Evolutionary conservation across 2,329 filamentous ascomycete species (phyloP).

Genomic region (Blastomyces percursus): DNA sequence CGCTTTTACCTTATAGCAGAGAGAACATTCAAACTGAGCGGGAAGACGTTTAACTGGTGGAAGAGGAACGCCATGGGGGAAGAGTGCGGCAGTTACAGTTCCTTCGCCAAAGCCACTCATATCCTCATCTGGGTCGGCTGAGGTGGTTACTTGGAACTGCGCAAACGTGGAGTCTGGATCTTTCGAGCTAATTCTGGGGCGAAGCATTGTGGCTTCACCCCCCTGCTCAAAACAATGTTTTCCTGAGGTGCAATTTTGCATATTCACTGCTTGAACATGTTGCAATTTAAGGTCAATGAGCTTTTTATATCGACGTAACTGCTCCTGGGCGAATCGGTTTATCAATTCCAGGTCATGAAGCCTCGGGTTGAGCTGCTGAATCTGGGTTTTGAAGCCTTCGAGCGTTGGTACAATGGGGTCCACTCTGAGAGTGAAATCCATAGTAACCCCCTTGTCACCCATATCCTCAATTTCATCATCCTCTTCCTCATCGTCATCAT

Average conservation of each 20-base stretch:
- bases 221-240: constrained; percentile 55
- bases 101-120: constrained; percentile 57
- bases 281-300: constrained; percentile 59
- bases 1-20: constrained; percentile 76
- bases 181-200: constrained; percentile 42
- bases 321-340: constrained; percentile 72
- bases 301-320: constrained; percentile 66
- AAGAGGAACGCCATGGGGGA: constrained; percentile 69
- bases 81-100: constrained; percentile 58
- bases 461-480: constrained; percentile 47
- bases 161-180: constrained; percentile 47
- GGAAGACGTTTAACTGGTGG: constrained; percentile 68
- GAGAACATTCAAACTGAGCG: constrained; percentile 77
- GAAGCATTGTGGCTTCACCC: constrained; percentile 53
- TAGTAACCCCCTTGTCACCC: constrained; percentile 51
- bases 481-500: constrained; percentile 27
- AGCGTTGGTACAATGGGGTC: constrained; percentile 61
- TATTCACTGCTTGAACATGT: constrained; percentile 52
- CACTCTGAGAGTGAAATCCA: constrained; percentile 51
- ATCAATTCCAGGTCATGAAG: constrained; percentile 54
- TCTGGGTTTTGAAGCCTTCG: constrained; percentile 65
- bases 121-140: constrained; percentile 52
- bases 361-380: constrained; percentile 61
- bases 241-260: constrained; percentile 49
- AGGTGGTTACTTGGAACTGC: constrained; percentile 45